phyloP scores from a whole-genome alignment of 2,329 filamentous ascomycete genomes.

The Colletotrichum shisoi region DNA sequence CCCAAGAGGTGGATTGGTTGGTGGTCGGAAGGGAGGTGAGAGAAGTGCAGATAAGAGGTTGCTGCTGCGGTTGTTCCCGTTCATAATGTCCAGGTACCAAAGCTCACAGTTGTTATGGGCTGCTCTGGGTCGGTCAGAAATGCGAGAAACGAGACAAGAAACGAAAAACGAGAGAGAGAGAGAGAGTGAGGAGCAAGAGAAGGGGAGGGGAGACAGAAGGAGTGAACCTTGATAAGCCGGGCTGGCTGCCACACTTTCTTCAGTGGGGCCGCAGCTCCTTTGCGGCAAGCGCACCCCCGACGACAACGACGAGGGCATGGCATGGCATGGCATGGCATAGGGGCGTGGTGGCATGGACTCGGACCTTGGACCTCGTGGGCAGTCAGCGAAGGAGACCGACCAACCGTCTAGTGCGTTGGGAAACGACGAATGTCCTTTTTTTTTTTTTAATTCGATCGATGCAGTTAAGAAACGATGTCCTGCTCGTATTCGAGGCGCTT shows the following conservation, averaged over 20 bases:
- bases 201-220: not conserved
- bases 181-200: not conserved
- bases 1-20: not conserved
- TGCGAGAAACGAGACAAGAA: not conserved
- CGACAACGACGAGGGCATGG: not conserved
- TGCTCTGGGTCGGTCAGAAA: not conserved
- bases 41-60: not conserved
- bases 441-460: too few species aligned
- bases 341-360: too few species aligned
- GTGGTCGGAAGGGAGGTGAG: not conserved
- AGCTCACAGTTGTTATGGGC: not conserved
- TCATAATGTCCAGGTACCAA: not conserved
- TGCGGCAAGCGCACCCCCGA: constrained; percentile 3
- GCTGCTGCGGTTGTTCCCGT: not conserved
- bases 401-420: too few species aligned
- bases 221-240: constrained; percentile 7
- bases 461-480: not conserved
- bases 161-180: too few species aligned
- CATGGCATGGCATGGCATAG: too few species aligned
- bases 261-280: constrained; percentile 19
- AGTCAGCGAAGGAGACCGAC: not conserved
- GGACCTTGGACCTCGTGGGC: not conserved
- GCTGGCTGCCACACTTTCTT: constrained; percentile 22
- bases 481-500: not conserved
- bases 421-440: not conserved